Percentiles rank a stretch among this genome's conserved stretches.
phyloP scores from a whole-genome alignment of 2,329 filamentous ascomycete genomes.

The Colletotrichum sojae region DNA sequence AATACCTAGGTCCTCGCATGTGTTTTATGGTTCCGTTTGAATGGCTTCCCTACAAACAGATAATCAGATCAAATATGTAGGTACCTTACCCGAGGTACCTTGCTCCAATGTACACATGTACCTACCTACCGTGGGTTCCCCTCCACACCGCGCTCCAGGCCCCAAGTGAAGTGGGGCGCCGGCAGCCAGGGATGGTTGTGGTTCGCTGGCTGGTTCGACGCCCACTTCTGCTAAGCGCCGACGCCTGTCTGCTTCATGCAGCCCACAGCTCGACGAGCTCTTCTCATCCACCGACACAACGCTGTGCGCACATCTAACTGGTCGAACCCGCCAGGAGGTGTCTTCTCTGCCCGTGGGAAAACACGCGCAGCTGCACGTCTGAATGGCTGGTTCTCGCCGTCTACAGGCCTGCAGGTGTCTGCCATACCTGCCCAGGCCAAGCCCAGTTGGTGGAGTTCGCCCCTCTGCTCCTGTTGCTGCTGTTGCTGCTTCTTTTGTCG shows the following conservation, averaged over 20 bases:
- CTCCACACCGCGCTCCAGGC: neutral
- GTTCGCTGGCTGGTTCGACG: conserved; percentile 59
- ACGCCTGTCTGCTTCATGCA: conserved; percentile 66
- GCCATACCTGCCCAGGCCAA: conserved; percentile 19
- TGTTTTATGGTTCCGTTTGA: no score
- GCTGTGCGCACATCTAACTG: conserved; percentile 50
- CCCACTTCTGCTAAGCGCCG: conserved; percentile 68
- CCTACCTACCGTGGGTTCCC: neutral
- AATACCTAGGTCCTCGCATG: no score
- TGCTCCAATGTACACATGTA: no score
- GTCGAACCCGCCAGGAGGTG: conserved; percentile 42
- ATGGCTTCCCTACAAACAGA: no score
- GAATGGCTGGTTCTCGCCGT: conserved; percentile 43
- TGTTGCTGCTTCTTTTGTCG: no score
- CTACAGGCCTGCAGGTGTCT: conserved; percentile 31
- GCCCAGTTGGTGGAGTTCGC: conserved; percentile 13
- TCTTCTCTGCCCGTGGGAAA: conserved; percentile 43
- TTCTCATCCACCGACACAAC: conserved; percentile 47
- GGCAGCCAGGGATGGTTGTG: conserved; percentile 52
- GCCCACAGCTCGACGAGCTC: conserved; percentile 51
- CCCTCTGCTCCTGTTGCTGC: no score
- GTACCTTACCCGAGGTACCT: no score
- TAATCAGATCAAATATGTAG: no score
- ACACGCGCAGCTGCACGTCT: conserved; percentile 56
- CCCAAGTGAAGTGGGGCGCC: conserved; percentile 14